phyloP scores from a whole-genome alignment of 2,329 filamentous ascomycete genomes.

The Trichoderma asperellum region DNA sequence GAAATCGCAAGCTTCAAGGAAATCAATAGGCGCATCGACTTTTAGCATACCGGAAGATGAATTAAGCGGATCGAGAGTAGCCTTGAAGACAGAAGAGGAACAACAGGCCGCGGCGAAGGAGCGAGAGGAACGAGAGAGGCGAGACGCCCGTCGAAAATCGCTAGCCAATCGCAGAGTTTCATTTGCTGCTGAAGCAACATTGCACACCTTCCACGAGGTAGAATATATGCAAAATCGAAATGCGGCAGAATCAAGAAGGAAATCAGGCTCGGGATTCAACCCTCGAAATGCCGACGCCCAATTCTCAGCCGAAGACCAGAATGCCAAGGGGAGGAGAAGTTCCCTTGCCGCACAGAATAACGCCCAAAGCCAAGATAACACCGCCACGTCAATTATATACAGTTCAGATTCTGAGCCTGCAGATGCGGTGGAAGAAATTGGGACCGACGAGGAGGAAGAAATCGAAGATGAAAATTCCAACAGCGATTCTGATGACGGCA shows the following conservation, averaged over 20 bases:
- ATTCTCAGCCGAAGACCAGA: constrained; percentile 67
- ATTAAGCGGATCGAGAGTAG: constrained; percentile 59
- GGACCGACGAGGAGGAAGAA: constrained; percentile 54
- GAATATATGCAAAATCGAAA: constrained; percentile 73
- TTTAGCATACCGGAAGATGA: constrained; percentile 34
- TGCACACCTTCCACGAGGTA: constrained; percentile 95
- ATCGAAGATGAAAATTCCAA: constrained; percentile 49
- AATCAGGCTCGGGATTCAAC: constrained; percentile 64
- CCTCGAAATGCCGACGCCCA: constrained; percentile 60
- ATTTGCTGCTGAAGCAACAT: constrained; percentile 93
- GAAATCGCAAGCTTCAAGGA: constrained; percentile 47
- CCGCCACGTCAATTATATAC: constrained; percentile 76
- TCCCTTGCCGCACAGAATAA: constrained; percentile 55
- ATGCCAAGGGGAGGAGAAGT: constrained; percentile 63
- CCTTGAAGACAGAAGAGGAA: constrained; percentile 70
- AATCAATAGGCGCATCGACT: constrained; percentile 13
- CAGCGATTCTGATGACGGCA: constrained; percentile 72
- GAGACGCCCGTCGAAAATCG: constrained; percentile 90
- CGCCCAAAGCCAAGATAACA: constrained; percentile 68
- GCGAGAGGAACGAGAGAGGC: constrained; percentile 72
- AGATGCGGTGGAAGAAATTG: constrained; percentile 59
- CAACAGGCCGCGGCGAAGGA: constrained; percentile 71
- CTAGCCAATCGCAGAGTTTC: constrained; percentile 92
- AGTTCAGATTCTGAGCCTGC: constrained; percentile 67
- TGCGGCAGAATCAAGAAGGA: constrained; percentile 74